Base-by-base conservation (phyloP, 345 rosid genomes). In the Corchorus capsularis region DNA sequence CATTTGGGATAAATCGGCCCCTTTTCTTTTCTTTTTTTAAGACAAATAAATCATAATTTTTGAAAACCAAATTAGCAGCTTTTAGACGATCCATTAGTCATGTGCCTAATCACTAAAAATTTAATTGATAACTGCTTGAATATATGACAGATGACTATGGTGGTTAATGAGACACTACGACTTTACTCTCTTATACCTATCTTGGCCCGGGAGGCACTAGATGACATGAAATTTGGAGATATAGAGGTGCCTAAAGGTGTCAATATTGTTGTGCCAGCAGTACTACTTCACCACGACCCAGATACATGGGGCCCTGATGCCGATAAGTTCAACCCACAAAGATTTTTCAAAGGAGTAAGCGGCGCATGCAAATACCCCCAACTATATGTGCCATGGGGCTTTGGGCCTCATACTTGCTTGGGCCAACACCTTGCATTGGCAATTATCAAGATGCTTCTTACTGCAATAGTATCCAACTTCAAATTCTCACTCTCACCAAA, bases 251-350 rank as follows among this genome's bases (percentile, higher is more conserved):
- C 89, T 0, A 74, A 81, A 49, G 87, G 85, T 2, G 79, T 82
- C 0, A 84, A 73, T 9, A 15, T 85, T 43, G 81, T 85, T 87
- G 69, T 78, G 3, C 2, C 76, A 2, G 32, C 71, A 8, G 5
- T 73, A 8, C 52, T 77, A 14, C 54, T 83, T 35, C 88, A 83
- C 47, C 79, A 80, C 5, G 87, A 87, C 52, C 87, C 89, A 0
- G 78, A 84, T 61, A 75, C 77, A 39, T 84, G 91, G 89, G 87
- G 91, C 16, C 41, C 78, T 0, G 89, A 86, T 63, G 75, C 89
- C 0, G 59, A 76, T 63, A 35, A 45, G 1, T 88, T 83, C 75
- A 80, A 78, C 14, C 88, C 89, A 0, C 75, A 71, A 0, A 79
- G 89, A 37, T 83, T 84, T 73, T 69, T 47, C 3, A 76, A 84